Evolutionary conservation across 2,329 filamentous ascomycete genomes (phyloP).

Genomic region (Fonsecaea monophora): DNA sequence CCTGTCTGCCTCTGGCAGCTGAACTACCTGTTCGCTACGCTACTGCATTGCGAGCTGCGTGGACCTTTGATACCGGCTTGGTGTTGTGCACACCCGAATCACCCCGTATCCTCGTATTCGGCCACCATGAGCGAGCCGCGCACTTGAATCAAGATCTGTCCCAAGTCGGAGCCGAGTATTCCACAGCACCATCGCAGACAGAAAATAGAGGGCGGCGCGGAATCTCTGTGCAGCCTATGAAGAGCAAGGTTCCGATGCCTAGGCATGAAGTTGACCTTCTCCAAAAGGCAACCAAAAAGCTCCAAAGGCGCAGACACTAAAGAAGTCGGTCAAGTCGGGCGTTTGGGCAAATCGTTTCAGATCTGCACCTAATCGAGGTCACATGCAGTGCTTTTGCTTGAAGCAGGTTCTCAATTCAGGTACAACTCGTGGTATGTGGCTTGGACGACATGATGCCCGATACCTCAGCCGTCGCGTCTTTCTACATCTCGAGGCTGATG

Average conservation of each 20-base stretch:
- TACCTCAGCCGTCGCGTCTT: not conserved
- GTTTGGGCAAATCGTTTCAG: not conserved
- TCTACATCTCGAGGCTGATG: not conserved
- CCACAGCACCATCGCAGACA: not conserved
- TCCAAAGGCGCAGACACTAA: not conserved
- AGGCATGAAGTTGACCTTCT: not conserved
- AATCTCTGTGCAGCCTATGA: not conserved
- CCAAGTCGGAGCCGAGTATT: not conserved
- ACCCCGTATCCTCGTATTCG: not conserved
- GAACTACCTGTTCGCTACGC: not conserved
- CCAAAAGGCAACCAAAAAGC: not conserved
- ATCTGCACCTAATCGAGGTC: not conserved
- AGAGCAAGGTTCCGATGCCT: not conserved
- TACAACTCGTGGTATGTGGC: not conserved
- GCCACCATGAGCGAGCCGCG: not conserved
- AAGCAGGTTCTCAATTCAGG: not conserved
- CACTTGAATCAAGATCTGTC: not conserved
- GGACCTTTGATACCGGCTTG: not conserved
- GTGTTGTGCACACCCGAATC: not conserved
- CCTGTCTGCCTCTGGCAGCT: not conserved
- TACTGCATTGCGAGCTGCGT: not conserved
- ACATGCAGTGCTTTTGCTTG: not conserved
- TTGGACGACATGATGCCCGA: not conserved
- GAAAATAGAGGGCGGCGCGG: not conserved
- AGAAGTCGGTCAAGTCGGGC: not conserved